Percentiles rank a stretch among this genome's conserved stretches.
phyloP scores from a whole-genome alignment of 2,329 filamentous ascomycete genomes.

The Trichoderma koningii region DNA sequence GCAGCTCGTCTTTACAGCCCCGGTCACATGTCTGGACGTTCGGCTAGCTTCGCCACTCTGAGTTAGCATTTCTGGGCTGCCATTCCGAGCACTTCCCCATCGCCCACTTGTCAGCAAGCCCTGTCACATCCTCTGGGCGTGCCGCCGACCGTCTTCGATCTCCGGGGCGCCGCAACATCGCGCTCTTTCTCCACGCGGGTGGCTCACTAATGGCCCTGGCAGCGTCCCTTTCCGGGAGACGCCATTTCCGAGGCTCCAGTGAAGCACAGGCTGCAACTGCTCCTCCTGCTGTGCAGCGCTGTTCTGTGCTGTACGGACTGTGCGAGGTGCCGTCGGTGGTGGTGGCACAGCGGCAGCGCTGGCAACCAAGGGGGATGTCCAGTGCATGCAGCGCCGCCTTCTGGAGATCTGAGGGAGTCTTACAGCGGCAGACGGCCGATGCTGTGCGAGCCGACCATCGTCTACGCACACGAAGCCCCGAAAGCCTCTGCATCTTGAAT shows the following conservation, averaged over 20 bases:
- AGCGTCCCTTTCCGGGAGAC: background rate
- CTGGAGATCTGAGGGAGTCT: constrained; percentile 14
- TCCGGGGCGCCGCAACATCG: background rate
- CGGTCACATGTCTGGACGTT: constrained; percentile 24
- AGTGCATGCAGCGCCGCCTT: constrained; percentile 10
- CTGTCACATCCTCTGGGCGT: background rate
- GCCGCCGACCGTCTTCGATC: constrained; percentile 2
- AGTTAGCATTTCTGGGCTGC: constrained; percentile 12
- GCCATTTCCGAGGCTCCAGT: constrained; percentile 2
- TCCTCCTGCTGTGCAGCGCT: too few relatives aligned
- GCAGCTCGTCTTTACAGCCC: background rate
- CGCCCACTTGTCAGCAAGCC: constrained; percentile 13
- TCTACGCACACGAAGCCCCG: background rate
- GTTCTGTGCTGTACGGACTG: too few relatives aligned
- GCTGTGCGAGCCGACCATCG: constrained; percentile 6
- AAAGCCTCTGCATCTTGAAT: background rate
- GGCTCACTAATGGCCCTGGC: background rate
- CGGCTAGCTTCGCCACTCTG: constrained; percentile 24
- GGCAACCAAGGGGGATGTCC: constrained; percentile 6
- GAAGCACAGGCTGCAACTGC: constrained; percentile 3
- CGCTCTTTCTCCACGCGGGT: constrained; percentile 15
- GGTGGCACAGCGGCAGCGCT: constrained; percentile 5
- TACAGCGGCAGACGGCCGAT: constrained; percentile 1
- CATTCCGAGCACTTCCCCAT: background rate
- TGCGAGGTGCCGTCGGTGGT: too few relatives aligned